Evolutionary conservation across 306 rosid species (phyloP).

Genomic region (Quercus gilva): DNA sequence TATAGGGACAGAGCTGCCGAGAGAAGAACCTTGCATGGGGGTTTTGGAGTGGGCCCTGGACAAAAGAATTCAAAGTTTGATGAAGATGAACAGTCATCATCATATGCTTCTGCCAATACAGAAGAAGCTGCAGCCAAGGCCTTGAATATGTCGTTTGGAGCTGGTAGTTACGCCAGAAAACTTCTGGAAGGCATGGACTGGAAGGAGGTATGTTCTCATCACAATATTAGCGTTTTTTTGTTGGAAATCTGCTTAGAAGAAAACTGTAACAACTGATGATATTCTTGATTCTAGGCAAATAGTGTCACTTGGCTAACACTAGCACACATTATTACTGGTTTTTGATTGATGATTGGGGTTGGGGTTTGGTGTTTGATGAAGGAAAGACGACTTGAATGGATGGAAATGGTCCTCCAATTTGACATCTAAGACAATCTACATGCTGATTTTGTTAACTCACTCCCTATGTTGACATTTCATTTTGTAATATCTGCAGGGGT

Average conservation of each 20-base stretch:
- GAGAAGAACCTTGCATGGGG: conserved; percentile 83
- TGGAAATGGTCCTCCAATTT: too few relatives aligned
- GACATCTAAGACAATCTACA: neutral
- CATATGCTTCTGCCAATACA: conserved; percentile 33
- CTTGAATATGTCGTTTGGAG: conserved; percentile 72
- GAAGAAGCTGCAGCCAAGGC: conserved; percentile 73
- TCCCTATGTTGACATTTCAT: neutral
- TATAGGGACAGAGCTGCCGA: conserved; percentile 89
- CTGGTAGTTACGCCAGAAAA: conserved; percentile 74
- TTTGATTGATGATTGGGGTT: neutral
- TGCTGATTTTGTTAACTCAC: neutral
- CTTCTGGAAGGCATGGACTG: conserved; percentile 77
- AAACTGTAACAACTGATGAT: neutral
- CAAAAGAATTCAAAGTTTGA: conserved; percentile 45
- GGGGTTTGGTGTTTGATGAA: neutral
- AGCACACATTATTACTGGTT: neutral
- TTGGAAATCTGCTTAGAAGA: neutral
- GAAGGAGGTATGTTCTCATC: conserved; percentile 69
- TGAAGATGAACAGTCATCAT: conserved; percentile 27
- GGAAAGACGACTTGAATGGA: neutral
- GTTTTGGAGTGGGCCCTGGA: conserved; percentile 82
- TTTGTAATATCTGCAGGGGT: conserved; percentile 48
- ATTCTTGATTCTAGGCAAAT: neutral
- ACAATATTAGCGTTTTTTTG: neutral
- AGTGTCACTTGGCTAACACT: neutral